phyloP scores from a whole-genome alignment of 2,329 filamentous ascomycete species.

The Colletotrichum caudatum region DNA sequence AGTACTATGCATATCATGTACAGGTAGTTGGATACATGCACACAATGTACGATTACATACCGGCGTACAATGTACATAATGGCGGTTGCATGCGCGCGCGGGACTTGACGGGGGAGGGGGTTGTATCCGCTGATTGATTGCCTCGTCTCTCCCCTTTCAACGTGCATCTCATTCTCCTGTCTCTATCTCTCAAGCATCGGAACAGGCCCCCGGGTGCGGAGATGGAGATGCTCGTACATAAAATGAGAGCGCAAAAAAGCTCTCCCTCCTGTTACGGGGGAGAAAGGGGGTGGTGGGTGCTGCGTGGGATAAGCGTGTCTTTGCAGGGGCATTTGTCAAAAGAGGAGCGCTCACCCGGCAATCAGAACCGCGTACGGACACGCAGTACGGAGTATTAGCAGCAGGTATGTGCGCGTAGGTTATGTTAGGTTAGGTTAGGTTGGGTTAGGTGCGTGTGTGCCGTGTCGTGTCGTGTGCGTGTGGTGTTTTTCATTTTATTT shows the following conservation, averaged over 20 bases:
- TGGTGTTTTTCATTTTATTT: slow-evolving; percentile 9
- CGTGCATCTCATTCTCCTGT: neutral
- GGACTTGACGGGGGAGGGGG: slow-evolving; percentile 4
- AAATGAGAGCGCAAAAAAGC: neutral
- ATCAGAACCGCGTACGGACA: slow-evolving; percentile 19
- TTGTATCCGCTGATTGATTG: slow-evolving; percentile 5
- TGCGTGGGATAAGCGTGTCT: slow-evolving; percentile 27
- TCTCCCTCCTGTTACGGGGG: neutral
- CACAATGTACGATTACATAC: too few relatives aligned
- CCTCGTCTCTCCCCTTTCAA: neutral
- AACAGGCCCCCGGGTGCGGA: neutral
- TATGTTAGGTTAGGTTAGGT: too few relatives aligned
- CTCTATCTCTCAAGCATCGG: slow-evolving; percentile 1
- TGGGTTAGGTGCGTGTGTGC: too few relatives aligned
- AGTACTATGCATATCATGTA: too few relatives aligned
- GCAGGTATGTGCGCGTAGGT: neutral
- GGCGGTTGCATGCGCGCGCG: neutral
- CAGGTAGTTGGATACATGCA: too few relatives aligned
- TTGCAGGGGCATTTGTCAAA: neutral
- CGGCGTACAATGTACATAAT: too few relatives aligned
- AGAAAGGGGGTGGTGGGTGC: neutral
- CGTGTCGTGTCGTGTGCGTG: slow-evolving; percentile 11
- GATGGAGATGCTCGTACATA: slow-evolving; percentile 2
- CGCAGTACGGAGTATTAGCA: neutral
- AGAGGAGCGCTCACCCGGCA: neutral